phyloP scores from a whole-genome alignment of 768 basidiomycete genomes.

The Tylopilus vinaceipallidus region DNA sequence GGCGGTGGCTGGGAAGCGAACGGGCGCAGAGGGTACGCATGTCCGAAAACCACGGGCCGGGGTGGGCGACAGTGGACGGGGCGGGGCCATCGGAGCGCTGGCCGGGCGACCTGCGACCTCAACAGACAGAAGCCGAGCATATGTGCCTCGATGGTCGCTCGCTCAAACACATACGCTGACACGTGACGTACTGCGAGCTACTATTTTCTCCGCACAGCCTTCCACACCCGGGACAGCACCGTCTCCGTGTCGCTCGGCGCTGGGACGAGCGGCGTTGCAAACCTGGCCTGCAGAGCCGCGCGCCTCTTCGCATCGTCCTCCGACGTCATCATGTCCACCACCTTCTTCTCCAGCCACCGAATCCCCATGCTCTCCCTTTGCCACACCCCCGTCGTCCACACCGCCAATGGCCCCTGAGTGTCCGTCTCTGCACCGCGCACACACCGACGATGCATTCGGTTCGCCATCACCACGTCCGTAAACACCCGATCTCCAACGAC shows the following conservation, averaged over 20 bases:
- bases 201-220: not conserved
- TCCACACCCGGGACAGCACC: not conserved
- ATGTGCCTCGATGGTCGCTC: no score
- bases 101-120: not conserved
- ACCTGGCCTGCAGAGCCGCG: not conserved
- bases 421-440: not conserved
- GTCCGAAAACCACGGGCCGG: not conserved
- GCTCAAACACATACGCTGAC: not conserved
- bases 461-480: slow-evolving; percentile 87
- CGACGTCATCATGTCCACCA: slow-evolving; percentile 49
- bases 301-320: slow-evolving; percentile 8
- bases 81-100: not conserved
- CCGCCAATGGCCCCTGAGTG: slow-evolving; percentile 52
- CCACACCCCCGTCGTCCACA: slow-evolving; percentile 77
- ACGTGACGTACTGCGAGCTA: no score
- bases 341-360: slow-evolving; percentile 54
- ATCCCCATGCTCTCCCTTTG: slow-evolving; percentile 57
- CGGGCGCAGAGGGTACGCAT: slow-evolving; percentile 2
- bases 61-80: not conserved
- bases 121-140: not conserved
- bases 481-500: slow-evolving; percentile 91
- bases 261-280: not conserved
- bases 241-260: not conserved
- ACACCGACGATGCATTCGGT: slow-evolving; percentile 50
- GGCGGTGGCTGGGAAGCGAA: slow-evolving; percentile 10